Conservation (phyloP, 371 early-diverging fungal genomes). For the Nosema muscidifuracis region DNA sequence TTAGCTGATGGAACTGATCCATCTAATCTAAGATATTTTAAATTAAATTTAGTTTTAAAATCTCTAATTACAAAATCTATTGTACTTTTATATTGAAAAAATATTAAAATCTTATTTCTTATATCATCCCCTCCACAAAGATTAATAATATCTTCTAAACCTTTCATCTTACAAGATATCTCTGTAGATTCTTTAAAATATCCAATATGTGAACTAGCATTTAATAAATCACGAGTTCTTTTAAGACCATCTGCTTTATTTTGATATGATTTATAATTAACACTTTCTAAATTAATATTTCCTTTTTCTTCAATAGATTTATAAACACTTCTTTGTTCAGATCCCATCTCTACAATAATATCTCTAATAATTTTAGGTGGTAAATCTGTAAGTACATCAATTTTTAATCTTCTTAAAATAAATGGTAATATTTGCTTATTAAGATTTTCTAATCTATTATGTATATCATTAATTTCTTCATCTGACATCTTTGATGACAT, state of each 20-base stretch:
- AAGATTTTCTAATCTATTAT: slow-evolving; percentile 71
- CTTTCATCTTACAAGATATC: slow-evolving; percentile 66
- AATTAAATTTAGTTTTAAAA: slow-evolving; percentile 32
- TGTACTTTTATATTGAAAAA: slow-evolving; percentile 89
- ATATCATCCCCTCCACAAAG: slow-evolving; percentile 63
- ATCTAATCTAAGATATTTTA: slow-evolving; percentile 79
- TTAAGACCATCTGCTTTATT: slow-evolving; percentile 15
- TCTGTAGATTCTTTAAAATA: slow-evolving; percentile 65
- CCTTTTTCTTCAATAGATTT: slow-evolving; percentile 65
- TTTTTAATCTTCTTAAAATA: slow-evolving; percentile 86
- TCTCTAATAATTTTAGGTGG: slow-evolving; percentile 98
- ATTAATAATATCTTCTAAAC: slow-evolving; percentile 81
- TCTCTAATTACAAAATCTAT: slow-evolving; percentile 83
- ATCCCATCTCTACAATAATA: slow-evolving; percentile 83
- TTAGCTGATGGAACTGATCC: slow-evolving; percentile 71
- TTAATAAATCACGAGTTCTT: slow-evolving; percentile 34
- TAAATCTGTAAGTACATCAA: slow-evolving; percentile 89
- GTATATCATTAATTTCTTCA: slow-evolving; percentile 30
- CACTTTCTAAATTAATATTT: slow-evolving; percentile 25
- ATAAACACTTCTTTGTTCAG: slow-evolving; percentile 73
- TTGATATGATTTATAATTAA: slow-evolving; percentile 18
- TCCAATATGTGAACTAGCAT: slow-evolving; percentile 65
- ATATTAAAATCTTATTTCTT: slow-evolving; percentile 81
- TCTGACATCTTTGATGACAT: slow-evolving; percentile 68
- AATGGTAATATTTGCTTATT: slow-evolving; percentile 93